Evolutionary conservation across 2,329 filamentous ascomycete species (phyloP), one percentile per base, ranked within the genome.

Genomic region (Fusarium sp.): DNA sequence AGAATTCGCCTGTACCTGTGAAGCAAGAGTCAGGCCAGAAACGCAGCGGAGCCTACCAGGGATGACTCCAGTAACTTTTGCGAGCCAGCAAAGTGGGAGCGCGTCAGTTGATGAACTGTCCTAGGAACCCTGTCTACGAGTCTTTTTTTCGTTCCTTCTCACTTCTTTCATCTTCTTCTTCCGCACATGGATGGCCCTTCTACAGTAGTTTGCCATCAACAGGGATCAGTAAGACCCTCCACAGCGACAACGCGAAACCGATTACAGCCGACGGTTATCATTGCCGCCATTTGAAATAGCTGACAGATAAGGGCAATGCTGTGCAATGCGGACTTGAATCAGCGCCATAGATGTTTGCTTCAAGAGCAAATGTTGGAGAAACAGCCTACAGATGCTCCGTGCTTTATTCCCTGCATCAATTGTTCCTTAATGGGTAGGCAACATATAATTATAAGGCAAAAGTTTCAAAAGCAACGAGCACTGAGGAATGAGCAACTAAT

Each of bases 21-120:
- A 55, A 69, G 33, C 27, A 42, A 60, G 40, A 54, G 55, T 66
- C 51, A 45, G 53, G 48, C 51, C 53, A 71, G 63, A 66, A 63
- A 41, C 31, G 42, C 42, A 53, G 42, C 53, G 37, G 39, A 45
- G 48, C 21, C 21, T 45, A 54, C 39, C 50, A 53, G 40, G 49
- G 35, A 56, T 53, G 42, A 45, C 29, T 46, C 37, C n/a, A 35
- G 18, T 47, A 50, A 41, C 8, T 27, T 42, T 39, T 39, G 36
- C 23, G 49, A 39, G 41, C 55, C 48, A 58, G 52, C 31, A 57
- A 36, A 27, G 23, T 23, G 17, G 18, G 23, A 49, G 37, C 23
- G 21, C 27, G n/a, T 48, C 51, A 10, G 9, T 36, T 27, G 31
- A 20, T 37, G 18, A 21, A 17, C 47, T 31, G 33, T 23, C 21